Conservation (phyloP, 2,329 filamentous ascomycete species). For the Coniella vitis region DNA sequence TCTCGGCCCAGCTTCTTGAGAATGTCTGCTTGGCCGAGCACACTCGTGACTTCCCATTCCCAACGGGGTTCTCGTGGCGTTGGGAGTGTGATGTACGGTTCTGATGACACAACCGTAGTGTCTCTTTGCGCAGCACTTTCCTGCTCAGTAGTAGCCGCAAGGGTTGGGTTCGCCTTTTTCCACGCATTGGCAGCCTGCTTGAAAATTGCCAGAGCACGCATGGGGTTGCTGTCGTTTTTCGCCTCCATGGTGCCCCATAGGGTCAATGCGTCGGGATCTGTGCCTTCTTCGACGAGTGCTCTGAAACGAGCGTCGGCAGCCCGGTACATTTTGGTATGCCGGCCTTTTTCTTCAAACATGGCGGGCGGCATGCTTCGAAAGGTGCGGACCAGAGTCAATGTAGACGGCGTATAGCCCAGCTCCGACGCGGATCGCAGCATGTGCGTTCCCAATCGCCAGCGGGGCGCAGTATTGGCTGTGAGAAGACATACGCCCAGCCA, state of each 20-base stretch:
- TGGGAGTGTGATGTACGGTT: not conserved
- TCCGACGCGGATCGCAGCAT: conserved; percentile 29
- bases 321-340: conserved; percentile 18
- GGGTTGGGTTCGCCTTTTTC: not conserved
- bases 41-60: conserved; percentile 29
- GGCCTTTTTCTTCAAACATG: conserved; percentile 17
- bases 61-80: conserved; percentile 21
- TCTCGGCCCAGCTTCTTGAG: conserved; percentile 15
- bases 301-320: conserved; percentile 20
- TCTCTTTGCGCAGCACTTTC: not conserved
- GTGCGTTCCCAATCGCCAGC: conserved; percentile 23
- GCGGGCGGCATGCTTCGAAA: conserved; percentile 11
- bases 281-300: conserved; percentile 14
- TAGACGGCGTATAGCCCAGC: conserved; percentile 29
- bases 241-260: conserved; percentile 26
- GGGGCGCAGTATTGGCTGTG: not conserved
- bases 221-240: conserved; percentile 17
- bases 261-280: conserved; percentile 29
- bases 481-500: conserved; percentile 24
- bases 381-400: conserved; percentile 26
- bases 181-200: conserved; percentile 5
- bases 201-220: conserved; percentile 23
- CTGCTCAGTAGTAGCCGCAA: not conserved
- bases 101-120: not conserved
- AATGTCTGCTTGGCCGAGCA: conserved; percentile 24